Evolutionary conservation across 495 filamentous ascomycete genomes (phyloP), one percentile per base, ranked within the genome.

Genomic region (Penicillium lividum): DNA sequence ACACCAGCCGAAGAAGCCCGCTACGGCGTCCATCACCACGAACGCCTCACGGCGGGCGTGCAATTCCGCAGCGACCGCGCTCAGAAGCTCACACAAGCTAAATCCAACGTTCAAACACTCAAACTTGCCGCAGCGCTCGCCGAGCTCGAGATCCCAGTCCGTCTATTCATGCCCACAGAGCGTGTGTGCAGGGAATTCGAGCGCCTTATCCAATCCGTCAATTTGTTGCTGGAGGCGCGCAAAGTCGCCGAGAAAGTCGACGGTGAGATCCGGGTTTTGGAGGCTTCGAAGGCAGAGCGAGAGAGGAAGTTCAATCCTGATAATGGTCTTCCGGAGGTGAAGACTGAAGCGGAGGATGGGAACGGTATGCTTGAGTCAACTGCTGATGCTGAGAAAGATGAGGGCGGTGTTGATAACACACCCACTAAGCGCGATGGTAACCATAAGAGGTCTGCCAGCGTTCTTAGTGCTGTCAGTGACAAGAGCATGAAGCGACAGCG

Each of bases 221-320:
- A 86, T 33, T 68, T 82, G 11, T 73, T 98, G 16, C 80, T 98
- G 1, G 94, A 98, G 61, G 78, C 89, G 10, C 78, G 91, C 54
- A 97, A 97, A 74, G 71, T 92, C 9, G 76, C 81, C 5, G 94
- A 98, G 71, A 96, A 95, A 73, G 74, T 97, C 0, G 89, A 93
- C 52, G 85, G 84, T 11, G 94, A 98, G 75, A 84, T 95, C 53
- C 84, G 83, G 56, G 76, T 95, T 3, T 76, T 89, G 47, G 84
- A 86, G 68, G 84, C 84, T 15, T 29, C 85, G 78, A 76, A 78
- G 80, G 84, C 81, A 0, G 86, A 88, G 61, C 75, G 83, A 55
- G 88, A 87, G 61, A 71, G 67, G 28, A 74, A 74, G 66, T 54
- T 60, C 5, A 56, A 16, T 54, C 7, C 58, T 15, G 62, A 64